A percentile compares a stretch with the other conserved stretches of the same genome.
Evolutionary conservation across 441 rosid species (phyloP).

Genomic region (Codiaeum variegatum): DNA sequence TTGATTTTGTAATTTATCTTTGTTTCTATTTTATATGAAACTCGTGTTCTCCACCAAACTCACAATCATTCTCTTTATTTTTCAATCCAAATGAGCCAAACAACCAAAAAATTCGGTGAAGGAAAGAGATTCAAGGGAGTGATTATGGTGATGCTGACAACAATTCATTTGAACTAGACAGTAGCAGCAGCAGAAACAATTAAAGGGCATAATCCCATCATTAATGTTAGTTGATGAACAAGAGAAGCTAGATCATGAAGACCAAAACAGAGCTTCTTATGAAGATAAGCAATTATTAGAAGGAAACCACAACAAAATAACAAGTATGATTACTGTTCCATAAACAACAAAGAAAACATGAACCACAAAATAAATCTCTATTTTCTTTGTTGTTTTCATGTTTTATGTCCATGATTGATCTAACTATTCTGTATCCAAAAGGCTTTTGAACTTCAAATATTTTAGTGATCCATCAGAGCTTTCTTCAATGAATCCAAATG

Average conservation of each 20-base stretch:
- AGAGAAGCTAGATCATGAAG: conserved; percentile 42
- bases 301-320: conserved; percentile 46
- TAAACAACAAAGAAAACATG: too few relatives aligned
- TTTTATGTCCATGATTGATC: too few relatives aligned
- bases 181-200: conserved; percentile 27
- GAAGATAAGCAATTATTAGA: conserved; percentile 49
- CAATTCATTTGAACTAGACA: conserved; percentile 11
- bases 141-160: conserved; percentile 21
- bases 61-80: not conserved
- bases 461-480: not conserved
- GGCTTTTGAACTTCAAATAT: too few relatives aligned
- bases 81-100: conserved; percentile 33
- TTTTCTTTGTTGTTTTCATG: too few relatives aligned
- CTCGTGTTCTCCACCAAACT: not conserved
- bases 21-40: too few relatives aligned
- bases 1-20: too few relatives aligned
- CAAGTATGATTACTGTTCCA: conserved; percentile 47
- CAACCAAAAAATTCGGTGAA: conserved; percentile 19
- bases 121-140: conserved; percentile 14
- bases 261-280: conserved; percentile 30
- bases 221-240: conserved; percentile 61
- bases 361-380: too few relatives aligned
- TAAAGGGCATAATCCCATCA: conserved; percentile 63
- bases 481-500: not conserved
- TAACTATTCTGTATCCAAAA: too few relatives aligned